Conservation (phyloP, 169 alveolate species). For the Eimeria praecox region DNA sequence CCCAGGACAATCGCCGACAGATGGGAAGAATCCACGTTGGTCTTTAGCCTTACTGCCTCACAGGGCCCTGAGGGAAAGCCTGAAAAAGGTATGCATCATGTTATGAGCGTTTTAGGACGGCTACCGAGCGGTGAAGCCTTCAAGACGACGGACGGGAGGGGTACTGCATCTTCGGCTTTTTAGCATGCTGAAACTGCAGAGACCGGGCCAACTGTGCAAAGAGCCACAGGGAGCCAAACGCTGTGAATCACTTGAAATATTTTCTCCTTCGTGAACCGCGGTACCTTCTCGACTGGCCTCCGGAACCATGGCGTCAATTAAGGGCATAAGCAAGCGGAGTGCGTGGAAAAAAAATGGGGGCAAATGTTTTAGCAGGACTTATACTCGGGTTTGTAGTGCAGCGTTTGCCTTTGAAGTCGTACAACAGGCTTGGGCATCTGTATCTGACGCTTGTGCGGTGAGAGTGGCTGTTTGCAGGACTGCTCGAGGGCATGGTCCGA, state of each 20-base stretch:
- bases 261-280: neutral
- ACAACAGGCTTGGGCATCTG: neutral
- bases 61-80: neutral
- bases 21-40: neutral
- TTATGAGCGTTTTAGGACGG: neutral
- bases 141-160: neutral
- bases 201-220: neutral
- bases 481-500: conserved; percentile 81
- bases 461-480: conserved; percentile 48
- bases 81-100: neutral
- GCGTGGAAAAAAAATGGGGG: neutral
- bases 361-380: neutral
- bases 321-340: conserved; percentile 48
- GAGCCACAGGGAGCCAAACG: neutral
- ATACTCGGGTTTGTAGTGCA: neutral
- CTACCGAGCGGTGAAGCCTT: neutral
- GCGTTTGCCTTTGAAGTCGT: neutral
- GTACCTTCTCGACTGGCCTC: neutral
- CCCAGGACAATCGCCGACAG: neutral
- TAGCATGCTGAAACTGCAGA: conserved; percentile 20
- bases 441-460: neutral
- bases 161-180: neutral
- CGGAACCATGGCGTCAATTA: conserved; percentile 44
- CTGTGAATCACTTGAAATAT: neutral
- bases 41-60: neutral